These are phyloP conservation scores for Trypethelium eluteriae DNA, from an alignment of 495 filamentous ascomycete genomes.

Conservation along the genomic window DNA sequence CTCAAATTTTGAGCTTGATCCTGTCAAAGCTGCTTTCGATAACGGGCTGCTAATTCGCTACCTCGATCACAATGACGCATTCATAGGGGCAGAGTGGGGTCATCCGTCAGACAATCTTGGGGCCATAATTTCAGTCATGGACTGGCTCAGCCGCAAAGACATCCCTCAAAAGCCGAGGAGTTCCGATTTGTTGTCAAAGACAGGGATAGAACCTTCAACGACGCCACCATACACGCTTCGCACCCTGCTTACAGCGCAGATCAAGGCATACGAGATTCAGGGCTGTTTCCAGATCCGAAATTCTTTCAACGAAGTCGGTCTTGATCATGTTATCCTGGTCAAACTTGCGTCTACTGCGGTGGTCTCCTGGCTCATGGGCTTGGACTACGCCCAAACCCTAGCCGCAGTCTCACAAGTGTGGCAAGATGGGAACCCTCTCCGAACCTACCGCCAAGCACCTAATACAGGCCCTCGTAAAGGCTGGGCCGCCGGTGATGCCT, in stretches of 20 bases:
- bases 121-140: slow-evolving; percentile 88
- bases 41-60: slow-evolving; percentile 97
- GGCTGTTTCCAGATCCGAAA: slow-evolving; percentile 94
- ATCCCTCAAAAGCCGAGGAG: slow-evolving; percentile 60
- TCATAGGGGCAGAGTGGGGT: slow-evolving; percentile 97
- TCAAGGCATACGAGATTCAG: slow-evolving; percentile 99
- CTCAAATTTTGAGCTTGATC: slow-evolving; percentile 88
- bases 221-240: not conserved
- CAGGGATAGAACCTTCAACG: slow-evolving; percentile 41
- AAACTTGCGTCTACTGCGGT: slow-evolving; percentile 96
- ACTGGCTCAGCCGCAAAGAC: slow-evolving; percentile 94
- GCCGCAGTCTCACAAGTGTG: slow-evolving; percentile 95
- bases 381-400: slow-evolving; percentile 80
- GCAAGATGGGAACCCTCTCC: slow-evolving; percentile 91
- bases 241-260: slow-evolving; percentile 88
- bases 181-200: slow-evolving; percentile 76
- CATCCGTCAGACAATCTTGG: slow-evolving; percentile 96
- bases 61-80: slow-evolving; percentile 99
- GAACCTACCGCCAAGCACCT: slow-evolving; percentile 92
- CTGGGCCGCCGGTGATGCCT: slow-evolving; percentile 97
- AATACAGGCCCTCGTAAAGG: slow-evolving; percentile 99
- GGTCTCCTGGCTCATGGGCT: slow-evolving; percentile 84
- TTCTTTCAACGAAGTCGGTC: slow-evolving; percentile 94
- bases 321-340: slow-evolving; percentile 95
- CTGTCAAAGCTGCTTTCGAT: slow-evolving; percentile 93